Evolutionary conservation across 805 yeast genomes (phyloP).

Genomic region (Clavispora santaluciae): DNA sequence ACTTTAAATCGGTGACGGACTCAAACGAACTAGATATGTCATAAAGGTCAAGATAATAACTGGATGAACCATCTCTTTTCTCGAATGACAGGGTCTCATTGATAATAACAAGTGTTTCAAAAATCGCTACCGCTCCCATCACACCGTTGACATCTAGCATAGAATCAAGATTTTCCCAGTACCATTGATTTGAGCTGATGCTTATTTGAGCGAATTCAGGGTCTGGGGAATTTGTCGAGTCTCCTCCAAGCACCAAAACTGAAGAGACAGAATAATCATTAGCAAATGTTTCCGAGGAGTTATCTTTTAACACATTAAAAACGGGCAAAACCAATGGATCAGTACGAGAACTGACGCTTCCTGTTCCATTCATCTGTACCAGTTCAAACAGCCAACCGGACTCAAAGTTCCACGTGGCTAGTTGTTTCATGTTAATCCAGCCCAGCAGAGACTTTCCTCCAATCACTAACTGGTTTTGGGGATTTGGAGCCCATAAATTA

Average conservation of each 20-base stretch:
- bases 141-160: constrained; percentile 19
- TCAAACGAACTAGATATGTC: constrained; percentile 31
- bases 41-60: constrained; percentile 38
- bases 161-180: constrained; percentile 31
- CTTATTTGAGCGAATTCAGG: constrained; percentile 42
- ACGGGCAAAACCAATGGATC: constrained; percentile 53
- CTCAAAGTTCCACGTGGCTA: constrained; percentile 66
- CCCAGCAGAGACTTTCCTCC: constrained; percentile 64
- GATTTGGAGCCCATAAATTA: constrained; percentile 38
- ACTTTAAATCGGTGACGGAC: constrained; percentile 22
- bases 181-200: constrained; percentile 26
- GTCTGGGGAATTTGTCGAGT: constrained; percentile 27
- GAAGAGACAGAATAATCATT: constrained; percentile 31
- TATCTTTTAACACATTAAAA: constrained; percentile 28
- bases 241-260: constrained; percentile 62
- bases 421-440: constrained; percentile 69
- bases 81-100: constrained; percentile 12
- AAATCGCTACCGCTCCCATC: constrained; percentile 50
- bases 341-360: constrained; percentile 48
- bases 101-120: constrained; percentile 46
- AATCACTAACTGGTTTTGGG: constrained; percentile 47
- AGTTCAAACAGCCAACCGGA: constrained; percentile 61
- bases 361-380: constrained; percentile 15
- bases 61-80: constrained; percentile 17
- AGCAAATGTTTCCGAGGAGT: constrained; percentile 22